Evolutionary conservation across 192 early-diverging fungal species (phyloP).

Genomic region (Diversispora epigaea): DNA sequence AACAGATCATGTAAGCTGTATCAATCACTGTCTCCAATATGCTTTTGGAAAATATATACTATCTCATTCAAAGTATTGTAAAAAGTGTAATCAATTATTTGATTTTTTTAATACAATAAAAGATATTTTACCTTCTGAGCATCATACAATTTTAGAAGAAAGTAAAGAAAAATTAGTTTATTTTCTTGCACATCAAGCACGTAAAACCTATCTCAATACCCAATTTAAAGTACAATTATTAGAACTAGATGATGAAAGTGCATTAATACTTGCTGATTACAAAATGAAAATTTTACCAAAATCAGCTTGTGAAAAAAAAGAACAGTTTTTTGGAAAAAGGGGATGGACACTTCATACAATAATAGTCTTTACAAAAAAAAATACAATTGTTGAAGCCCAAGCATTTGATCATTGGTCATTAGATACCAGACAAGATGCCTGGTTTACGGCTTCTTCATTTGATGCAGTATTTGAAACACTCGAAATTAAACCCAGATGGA

Average conservation of each 20-base stretch:
- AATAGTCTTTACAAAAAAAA: constrained; percentile 1
- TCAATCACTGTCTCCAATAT: constrained; percentile 9
- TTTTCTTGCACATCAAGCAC: constrained; percentile 2
- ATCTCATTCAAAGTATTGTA: background rate
- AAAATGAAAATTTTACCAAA: constrained; percentile 18
- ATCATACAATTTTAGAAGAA: constrained; percentile 7
- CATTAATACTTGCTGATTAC: constrained; percentile 11
- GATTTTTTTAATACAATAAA: constrained; percentile 7
- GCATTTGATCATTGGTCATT: constrained; percentile 5
- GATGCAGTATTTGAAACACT: constrained; percentile 7
- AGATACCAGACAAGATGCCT: constrained; percentile 6
- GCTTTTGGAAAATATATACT: constrained; percentile 1
- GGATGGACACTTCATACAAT: constrained; percentile 2
- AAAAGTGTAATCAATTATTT: constrained; percentile 19
- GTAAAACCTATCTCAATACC: background rate
- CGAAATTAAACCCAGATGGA: constrained; percentile 11
- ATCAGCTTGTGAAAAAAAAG: background rate
- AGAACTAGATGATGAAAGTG: background rate
- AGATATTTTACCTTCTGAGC: background rate
- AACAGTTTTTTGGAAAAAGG: constrained; percentile 13
- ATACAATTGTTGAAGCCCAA: background rate
- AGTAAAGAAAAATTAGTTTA: constrained; percentile 15
- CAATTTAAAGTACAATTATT: constrained; percentile 7
- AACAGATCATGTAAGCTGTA: constrained; percentile 3
- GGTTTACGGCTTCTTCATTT: background rate